Percentiles rank a stretch among this genome's conserved stretches.
Conservation (phyloP, 2,329 filamentous ascomycete genomes). For the Fusarium sp. region DNA sequence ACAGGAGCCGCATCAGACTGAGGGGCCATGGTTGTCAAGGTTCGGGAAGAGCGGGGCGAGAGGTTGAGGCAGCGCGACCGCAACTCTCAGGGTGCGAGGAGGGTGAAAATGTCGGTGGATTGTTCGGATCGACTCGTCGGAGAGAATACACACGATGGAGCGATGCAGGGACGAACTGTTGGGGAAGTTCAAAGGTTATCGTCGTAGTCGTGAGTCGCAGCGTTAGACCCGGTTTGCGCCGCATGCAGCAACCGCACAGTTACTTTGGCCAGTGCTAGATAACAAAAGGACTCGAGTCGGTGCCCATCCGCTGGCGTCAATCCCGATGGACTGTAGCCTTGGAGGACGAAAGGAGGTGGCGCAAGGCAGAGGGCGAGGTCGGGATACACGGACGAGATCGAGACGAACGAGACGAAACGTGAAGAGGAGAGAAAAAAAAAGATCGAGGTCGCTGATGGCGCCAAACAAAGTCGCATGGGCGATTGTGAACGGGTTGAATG, state of each 20-base stretch:
- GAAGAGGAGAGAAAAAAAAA: slow-evolving; percentile 3
- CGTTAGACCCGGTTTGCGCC: slow-evolving; percentile 35
- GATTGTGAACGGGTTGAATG: slow-evolving; percentile 14
- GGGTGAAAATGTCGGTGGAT: neutral
- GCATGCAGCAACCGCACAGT: slow-evolving; percentile 22
- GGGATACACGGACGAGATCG: neutral
- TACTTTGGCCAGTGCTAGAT: slow-evolving; percentile 21
- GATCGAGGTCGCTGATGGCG: slow-evolving; percentile 8
- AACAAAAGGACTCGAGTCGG: slow-evolving; percentile 23
- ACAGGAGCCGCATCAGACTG: slow-evolving; percentile 30
- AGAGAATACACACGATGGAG: neutral
- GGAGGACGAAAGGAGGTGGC: slow-evolving; percentile 6
- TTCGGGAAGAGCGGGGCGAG: slow-evolving; percentile 22
- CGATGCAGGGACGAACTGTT: neutral
- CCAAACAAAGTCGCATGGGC: slow-evolving; percentile 24
- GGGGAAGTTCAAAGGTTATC: slow-evolving; percentile 1
- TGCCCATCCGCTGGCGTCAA: slow-evolving; percentile 13
- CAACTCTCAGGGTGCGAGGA: neutral
- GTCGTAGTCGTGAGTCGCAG: slow-evolving; percentile 20
- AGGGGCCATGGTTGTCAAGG: slow-evolving; percentile 32
- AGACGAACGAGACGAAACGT: neutral
- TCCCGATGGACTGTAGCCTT: slow-evolving; percentile 11
- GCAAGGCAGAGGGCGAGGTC: slow-evolving; percentile 1
- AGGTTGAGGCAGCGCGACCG: slow-evolving; percentile 1
- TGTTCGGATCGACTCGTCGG: neutral